Base-by-base conservation (phyloP, 495 filamentous ascomycete species). In the Neurospora discreta region DNA sequence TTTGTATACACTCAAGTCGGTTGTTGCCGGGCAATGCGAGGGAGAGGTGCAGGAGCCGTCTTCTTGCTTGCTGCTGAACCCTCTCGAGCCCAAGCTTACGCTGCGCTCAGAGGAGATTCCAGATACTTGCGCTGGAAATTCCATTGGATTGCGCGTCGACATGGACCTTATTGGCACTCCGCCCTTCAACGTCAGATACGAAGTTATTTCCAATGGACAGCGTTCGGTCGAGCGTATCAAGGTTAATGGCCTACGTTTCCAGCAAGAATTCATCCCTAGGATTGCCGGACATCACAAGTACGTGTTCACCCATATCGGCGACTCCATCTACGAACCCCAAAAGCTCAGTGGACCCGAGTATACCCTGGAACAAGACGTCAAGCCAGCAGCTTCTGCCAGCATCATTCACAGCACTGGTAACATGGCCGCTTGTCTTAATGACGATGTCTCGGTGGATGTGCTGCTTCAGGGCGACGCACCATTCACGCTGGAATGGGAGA, bases 81-180 rank as follows among this genome's bases (percentile, higher is more conserved):
- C 95, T 18, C 92, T 95, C 0, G 90, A 97, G 81, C 95, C 95
- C 36, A 88, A 90, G 42, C 74, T 99, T 70, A 81, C 87, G 6
- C 83, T 98, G 43, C 86, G 84, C 52, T 81, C 89, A 2, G 91
- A 97, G 75, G 90, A 93, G 75, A 92, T 98, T 40, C 90, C 90
- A 44, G 95, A 98, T 78, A 97, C 95, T 75, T 99, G 95, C 80
- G 95, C 94, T 44, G 92, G 93, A 68, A 97, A 92, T 76, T 92
- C 95, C 0, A 91, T 99, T 73, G 95, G 95, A 30, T 85, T 98
- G 43, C 86, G 90, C 13, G 92, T 99, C 30, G 92, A 94, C 75
- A 81, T 98, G 58, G 92, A 97, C 73, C 81, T 99, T 52, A 89
- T 92, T 30, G 95, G 95, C 40, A 96, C 94, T 0, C 95, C 95